Base-by-base conservation (phyloP, 2,329 filamentous ascomycete genomes). In the Parafenestella ontariensis region DNA sequence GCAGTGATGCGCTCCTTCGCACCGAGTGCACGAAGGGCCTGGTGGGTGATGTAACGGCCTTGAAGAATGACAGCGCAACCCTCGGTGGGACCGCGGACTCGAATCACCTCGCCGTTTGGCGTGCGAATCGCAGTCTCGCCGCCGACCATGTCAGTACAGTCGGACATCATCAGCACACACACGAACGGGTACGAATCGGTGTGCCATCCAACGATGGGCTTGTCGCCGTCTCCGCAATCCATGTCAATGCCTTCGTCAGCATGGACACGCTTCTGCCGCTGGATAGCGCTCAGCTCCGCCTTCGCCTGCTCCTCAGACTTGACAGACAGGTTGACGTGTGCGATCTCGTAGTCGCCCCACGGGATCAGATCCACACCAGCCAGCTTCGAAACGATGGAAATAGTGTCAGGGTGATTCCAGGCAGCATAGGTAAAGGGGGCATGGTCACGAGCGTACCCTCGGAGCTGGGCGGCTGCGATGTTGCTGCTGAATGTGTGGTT, bases 121-220 rank as follows among this genome's bases (percentile, higher is more conserved):
- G 78, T 85, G 33, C 80, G 78, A n/a, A 89, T 69, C 1, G 83
- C 85, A 0, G 86, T 89, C 72, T 89, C 87, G 3, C 87, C 86
- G 9, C 87, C 87, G 11, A 86, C 74, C 86, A 89, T 89, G 33
- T 78, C 76, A 0, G 79, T 81, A 59, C 85, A 87, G 64, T 89
- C 85, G 31, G 83, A 86, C 24, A 89, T 79, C 85, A 89, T 89
- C 7, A 82, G 79, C n/a, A 89, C 86, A 60, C 85, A 88, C n/a
- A 89, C 86, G 65, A 88, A 89, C 0, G 86, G 85, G 66, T 87
- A 88, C 65, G 83, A 86, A 69, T 89, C 87, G 0, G 77, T 83
- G 72, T 88, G 86, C 86, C 86, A 89, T 33, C 81, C 83, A 26
- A 88, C 81, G 21, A 85, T 82, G 5, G 85, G 82, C 59, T 81